Evolutionary conservation across 805 yeast genomes (phyloP), one percentile per base, ranked within the genome.

Genomic region (Cyberlindnera lachancei): DNA sequence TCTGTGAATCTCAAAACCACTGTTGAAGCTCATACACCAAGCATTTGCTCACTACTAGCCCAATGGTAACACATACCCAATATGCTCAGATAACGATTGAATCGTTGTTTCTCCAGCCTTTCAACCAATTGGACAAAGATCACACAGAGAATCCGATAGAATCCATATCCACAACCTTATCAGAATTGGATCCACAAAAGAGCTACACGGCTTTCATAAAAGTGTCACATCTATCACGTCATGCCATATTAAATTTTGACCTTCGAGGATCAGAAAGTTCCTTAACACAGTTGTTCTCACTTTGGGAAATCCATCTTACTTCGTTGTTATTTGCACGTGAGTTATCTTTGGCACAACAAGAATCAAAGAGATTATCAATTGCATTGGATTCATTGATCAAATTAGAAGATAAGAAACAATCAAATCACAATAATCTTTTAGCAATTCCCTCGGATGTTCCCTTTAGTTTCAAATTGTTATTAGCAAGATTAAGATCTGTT

Each of bases 261-360:
- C 16, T 25, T 2, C 3, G 13, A 2, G 25, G 19, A 4, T 3
- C 15, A 1, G 20, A 17, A 8, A 24, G 23, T 17, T 6, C 27
- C 12, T 15, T 31, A 7, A 28, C 27, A 4, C 16, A 18, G 5
- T 19, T 45, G 3, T 36, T 35, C 30, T 31, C 32, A 4, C 24
- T 49, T 3, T 52, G 57, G 57, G 56, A 48, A 28, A 27, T 47
- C 5, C 42, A 52, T 16, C 41, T 52, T 3, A 29, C 40, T 1
- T 18, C 39, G 1, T 30, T 52, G 14, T 16, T 50, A 2, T 38
- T 51, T 18, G 38, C 50, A 1, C 43, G 38, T 20, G 55, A 52
- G 25, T 27, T 44, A 4, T 27, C 41, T 10, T 19, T 47, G 1
- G 53, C 56, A 4, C 53, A 49, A 31, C 48, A 48, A 17, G 57